Evolutionary conservation across 2,329 filamentous ascomycete species (phyloP).

Genomic region (Colletotrichum neosansevieriae): DNA sequence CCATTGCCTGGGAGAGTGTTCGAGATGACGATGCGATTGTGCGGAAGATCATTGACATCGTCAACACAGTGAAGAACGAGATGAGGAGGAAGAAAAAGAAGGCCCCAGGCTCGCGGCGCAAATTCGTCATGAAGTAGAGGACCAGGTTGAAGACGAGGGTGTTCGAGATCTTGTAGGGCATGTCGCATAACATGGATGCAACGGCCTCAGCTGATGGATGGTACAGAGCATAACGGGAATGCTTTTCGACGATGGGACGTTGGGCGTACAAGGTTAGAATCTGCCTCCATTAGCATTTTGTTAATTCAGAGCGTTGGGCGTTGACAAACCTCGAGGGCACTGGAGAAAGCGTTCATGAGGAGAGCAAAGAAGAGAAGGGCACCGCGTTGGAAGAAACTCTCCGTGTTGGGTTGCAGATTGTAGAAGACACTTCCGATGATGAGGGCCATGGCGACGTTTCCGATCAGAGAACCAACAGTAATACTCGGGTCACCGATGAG

Average conservation of each 20-base stretch:
- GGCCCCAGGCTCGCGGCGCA: slow-evolving; percentile 77
- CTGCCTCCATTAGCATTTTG: slow-evolving; percentile 49
- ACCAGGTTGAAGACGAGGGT: slow-evolving; percentile 81
- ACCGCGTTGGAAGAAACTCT: slow-evolving; percentile 82
- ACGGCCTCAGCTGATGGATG: slow-evolving; percentile 91
- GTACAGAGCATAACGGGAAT: slow-evolving; percentile 86
- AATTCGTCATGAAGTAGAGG: slow-evolving; percentile 89
- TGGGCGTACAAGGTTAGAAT: slow-evolving; percentile 89
- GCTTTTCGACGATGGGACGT: slow-evolving; percentile 93
- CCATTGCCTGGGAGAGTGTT: slow-evolving; percentile 74
- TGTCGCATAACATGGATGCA: slow-evolving; percentile 85
- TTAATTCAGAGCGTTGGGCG: slow-evolving; percentile 27
- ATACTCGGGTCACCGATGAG: slow-evolving; percentile 82
- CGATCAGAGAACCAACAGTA: slow-evolving; percentile 75
- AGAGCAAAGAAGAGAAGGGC: slow-evolving; percentile 89
- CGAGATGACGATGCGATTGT: slow-evolving; percentile 82
- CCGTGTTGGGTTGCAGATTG: slow-evolving; percentile 74
- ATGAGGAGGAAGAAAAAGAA: slow-evolving; percentile 91
- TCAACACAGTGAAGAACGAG: slow-evolving; percentile 77
- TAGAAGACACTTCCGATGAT: slow-evolving; percentile 86
- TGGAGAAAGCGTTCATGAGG: slow-evolving; percentile 86
- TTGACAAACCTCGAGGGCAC: slow-evolving; percentile 74
- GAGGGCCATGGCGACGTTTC: slow-evolving; percentile 81
- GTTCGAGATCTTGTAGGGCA: slow-evolving; percentile 86
- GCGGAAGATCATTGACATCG: slow-evolving; percentile 90